phyloP scores from a whole-genome alignment of 352 stramenopile genomes.

The Globisporangium spinosum region DNA sequence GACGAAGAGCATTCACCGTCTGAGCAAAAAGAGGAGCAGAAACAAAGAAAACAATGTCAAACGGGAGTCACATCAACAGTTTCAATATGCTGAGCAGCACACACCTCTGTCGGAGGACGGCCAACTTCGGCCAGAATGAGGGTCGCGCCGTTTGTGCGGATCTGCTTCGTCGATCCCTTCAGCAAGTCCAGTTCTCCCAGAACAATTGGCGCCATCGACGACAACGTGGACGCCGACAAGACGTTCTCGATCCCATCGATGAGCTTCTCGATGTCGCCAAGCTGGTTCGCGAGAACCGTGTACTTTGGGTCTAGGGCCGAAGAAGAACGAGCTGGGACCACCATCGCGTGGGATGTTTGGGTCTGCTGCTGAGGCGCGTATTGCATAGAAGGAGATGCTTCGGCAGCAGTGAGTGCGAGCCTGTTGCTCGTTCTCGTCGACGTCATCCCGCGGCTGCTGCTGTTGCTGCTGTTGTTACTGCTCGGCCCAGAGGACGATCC shows the following conservation, averaged over 20 bases:
- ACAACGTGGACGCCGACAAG: slow-evolving; percentile 35
- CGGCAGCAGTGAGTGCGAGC: slow-evolving; percentile 25
- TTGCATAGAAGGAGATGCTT: neutral
- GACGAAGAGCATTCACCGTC: slow-evolving; percentile 40
- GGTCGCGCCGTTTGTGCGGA: slow-evolving; percentile 60
- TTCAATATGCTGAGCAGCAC: neutral
- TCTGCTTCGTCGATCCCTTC: slow-evolving; percentile 50
- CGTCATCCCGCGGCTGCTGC: slow-evolving; percentile 2
- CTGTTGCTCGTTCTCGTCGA: slow-evolving; percentile 16
- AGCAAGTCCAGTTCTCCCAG: slow-evolving; percentile 58
- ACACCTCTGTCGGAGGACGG: slow-evolving; percentile 37
- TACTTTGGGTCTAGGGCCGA: slow-evolving; percentile 29
- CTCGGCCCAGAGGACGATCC: slow-evolving; percentile 13
- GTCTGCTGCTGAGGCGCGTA: neutral
- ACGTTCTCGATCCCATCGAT: slow-evolving; percentile 52
- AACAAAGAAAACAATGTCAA: neutral
- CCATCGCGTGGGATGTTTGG: slow-evolving; percentile 18
- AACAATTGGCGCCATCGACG: slow-evolving; percentile 35
- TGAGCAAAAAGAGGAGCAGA: slow-evolving; percentile 11
- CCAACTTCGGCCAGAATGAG: slow-evolving; percentile 55
- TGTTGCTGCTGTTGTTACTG: slow-evolving; percentile 1
- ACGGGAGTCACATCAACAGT: neutral
- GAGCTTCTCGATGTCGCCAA: slow-evolving; percentile 58
- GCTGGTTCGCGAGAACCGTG: slow-evolving; percentile 34
- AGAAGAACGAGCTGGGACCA: slow-evolving; percentile 12